A percentile compares a stretch with the other conserved stretches of the same genome.
Conservation (phyloP, 2,329 filamentous ascomycete genomes). For the Monosporascus ibericus region DNA sequence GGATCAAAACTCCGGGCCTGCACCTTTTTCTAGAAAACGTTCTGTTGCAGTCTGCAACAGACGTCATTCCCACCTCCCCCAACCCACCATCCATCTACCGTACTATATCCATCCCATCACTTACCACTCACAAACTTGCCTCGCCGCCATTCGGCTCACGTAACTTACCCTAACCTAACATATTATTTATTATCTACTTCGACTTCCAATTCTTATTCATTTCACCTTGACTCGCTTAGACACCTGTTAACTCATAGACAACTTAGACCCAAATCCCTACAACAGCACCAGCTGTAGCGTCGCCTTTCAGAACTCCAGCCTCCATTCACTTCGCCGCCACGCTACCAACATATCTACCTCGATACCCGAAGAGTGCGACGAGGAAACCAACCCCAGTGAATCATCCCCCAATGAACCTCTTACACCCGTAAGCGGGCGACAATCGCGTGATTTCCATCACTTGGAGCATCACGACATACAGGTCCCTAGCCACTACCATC, state of each 20-base stretch:
- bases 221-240: too few species aligned
- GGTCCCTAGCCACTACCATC: slow-evolving; percentile 6
- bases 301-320: slow-evolving; percentile 24
- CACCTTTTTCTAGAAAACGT: background rate
- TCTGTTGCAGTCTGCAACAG: background rate
- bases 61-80: background rate
- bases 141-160: background rate
- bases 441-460: slow-evolving; percentile 48
- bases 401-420: slow-evolving; percentile 50
- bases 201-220: too few species aligned
- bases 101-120: background rate
- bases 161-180: background rate
- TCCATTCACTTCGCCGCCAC: slow-evolving; percentile 38
- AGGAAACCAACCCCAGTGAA: slow-evolving; percentile 49
- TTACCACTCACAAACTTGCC: background rate
- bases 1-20: background rate
- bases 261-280: slow-evolving; percentile 2
- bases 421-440: slow-evolving; percentile 53
- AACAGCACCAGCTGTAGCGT: slow-evolving; percentile 8
- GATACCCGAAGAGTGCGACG: slow-evolving; percentile 53
- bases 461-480: slow-evolving; percentile 32
- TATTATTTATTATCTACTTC: background rate
- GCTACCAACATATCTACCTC: slow-evolving; percentile 44
- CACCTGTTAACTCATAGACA: too few species aligned
- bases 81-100: background rate